A percentile compares a stretch with the other conserved stretches of the same genome.
Evolutionary conservation across 2,329 filamentous ascomycete species (phyloP).

Genomic region (Penicillium sumatraense): DNA sequence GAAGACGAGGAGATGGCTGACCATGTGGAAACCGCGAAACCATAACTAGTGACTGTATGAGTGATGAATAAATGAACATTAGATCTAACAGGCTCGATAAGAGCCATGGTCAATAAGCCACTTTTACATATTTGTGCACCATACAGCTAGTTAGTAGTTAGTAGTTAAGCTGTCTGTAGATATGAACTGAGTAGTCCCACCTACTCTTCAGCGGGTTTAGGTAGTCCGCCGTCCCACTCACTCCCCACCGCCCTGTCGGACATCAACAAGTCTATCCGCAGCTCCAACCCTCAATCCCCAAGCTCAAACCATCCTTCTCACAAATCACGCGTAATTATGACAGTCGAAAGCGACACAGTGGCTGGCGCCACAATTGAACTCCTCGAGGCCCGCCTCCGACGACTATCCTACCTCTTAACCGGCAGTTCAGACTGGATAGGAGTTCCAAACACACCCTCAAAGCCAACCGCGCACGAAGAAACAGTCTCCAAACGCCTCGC

Average conservation of each 20-base stretch:
- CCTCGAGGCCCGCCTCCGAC: constrained; percentile 49
- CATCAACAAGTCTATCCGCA: constrained; percentile 2
- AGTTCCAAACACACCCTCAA: constrained; percentile 37
- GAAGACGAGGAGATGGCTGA: constrained; percentile 14
- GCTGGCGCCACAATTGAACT: constrained; percentile 48
- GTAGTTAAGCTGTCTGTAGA: no score
- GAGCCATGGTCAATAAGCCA: no score
- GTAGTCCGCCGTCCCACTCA: no score
- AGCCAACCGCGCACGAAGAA: constrained; percentile 41
- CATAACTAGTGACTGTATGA: constrained; percentile 13
- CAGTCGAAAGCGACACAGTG: constrained; percentile 39
- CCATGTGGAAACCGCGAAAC: constrained; percentile 18
- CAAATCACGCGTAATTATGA: no score
- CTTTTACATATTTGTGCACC: no score
- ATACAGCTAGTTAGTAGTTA: no score
- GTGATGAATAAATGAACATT: constrained; percentile 20
- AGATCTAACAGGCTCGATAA: constrained; percentile 1
- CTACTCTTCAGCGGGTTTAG: no score
- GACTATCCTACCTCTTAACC: constrained; percentile 51
- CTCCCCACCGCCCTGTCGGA: constrained; percentile 22
- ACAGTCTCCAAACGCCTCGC: constrained; percentile 46
- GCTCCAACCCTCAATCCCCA: background rate
- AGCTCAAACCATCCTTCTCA: no score
- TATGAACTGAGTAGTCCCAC: no score
- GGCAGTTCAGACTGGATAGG: constrained; percentile 48